Conservation (phyloP, 257 asterid species). For the Solanum habrochaites region DNA sequence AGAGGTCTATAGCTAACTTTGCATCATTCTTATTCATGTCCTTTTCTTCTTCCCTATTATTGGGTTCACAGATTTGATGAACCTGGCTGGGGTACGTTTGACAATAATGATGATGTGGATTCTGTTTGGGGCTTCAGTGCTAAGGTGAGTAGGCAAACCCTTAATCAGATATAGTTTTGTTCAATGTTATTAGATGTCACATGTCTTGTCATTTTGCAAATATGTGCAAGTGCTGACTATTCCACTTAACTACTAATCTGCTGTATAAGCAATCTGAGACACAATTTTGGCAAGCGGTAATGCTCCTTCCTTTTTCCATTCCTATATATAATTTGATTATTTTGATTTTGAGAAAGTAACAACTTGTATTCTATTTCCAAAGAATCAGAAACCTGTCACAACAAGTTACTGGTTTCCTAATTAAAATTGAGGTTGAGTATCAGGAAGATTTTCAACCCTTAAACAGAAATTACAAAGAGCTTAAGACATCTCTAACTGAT, state of each 20-base stretch:
- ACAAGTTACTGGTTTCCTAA: neutral
- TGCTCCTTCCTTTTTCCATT: neutral
- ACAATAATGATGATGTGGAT: slow-evolving; percentile 81
- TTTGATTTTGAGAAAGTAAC: neutral
- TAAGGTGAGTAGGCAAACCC: slow-evolving; percentile 44
- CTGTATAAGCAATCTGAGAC: neutral
- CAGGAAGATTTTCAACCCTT: neutral
- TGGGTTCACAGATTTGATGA: slow-evolving; percentile 62
- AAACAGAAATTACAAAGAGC: neutral
- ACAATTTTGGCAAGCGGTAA: neutral
- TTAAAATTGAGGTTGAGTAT: neutral
- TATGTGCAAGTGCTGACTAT: neutral
- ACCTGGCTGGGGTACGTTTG: slow-evolving; percentile 77
- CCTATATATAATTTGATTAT: neutral
- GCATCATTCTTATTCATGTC: slow-evolving; percentile 2
- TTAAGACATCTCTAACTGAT: neutral
- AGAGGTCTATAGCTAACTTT: neutral
- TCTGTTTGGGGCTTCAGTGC: slow-evolving; percentile 96
- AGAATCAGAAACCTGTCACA: neutral
- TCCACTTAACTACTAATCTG: neutral
- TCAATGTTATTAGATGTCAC: neutral
- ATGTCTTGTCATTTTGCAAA: neutral
- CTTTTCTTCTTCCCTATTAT: slow-evolving; percentile 4
- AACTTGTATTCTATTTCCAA: neutral
- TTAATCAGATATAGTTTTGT: neutral